phyloP scores from a whole-genome alignment of 2,329 filamentous ascomycete genomes.

The Paracamarosporium sp. region DNA sequence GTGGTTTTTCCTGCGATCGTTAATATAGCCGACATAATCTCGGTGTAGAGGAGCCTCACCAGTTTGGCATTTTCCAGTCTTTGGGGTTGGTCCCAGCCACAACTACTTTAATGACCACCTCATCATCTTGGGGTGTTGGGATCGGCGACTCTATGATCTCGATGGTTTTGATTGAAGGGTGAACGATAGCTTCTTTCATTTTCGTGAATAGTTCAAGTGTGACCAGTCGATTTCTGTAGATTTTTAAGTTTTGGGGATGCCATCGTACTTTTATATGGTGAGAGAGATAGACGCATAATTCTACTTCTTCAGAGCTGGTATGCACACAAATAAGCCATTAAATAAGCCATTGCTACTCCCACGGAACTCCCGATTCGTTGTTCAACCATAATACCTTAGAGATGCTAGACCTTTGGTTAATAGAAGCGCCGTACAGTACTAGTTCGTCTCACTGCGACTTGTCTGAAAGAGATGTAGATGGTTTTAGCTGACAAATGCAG shows the following conservation, averaged over 20 bases:
- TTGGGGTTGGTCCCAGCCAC: conserved; percentile 54
- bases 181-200: conserved; percentile 9
- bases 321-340: too few species aligned
- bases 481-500: not conserved
- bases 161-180: not conserved
- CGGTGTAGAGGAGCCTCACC: not conserved
- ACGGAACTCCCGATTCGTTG: not conserved
- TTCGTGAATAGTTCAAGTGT: too few species aligned
- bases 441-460: not conserved
- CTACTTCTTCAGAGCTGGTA: too few species aligned
- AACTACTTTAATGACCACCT: conserved; percentile 49
- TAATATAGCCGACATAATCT: too few species aligned
- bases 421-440: not conserved
- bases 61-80: conserved; percentile 48
- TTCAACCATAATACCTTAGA: not conserved
- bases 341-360: too few species aligned
- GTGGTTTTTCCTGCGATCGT: conserved; percentile 20
- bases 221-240: too few species aligned
- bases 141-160: conserved; percentile 2
- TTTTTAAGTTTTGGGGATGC: too few species aligned
- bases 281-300: too few species aligned
- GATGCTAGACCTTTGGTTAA: not conserved
- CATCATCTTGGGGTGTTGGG: not conserved
- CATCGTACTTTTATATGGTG: too few species aligned
- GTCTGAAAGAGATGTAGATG: not conserved